Percentiles rank a stretch among this genome's conserved stretches.
These are phyloP conservation scores for Colletotrichum destructivum DNA, from an alignment of 2,329 filamentous ascomycete genomes.

Conservation along the genomic window DNA sequence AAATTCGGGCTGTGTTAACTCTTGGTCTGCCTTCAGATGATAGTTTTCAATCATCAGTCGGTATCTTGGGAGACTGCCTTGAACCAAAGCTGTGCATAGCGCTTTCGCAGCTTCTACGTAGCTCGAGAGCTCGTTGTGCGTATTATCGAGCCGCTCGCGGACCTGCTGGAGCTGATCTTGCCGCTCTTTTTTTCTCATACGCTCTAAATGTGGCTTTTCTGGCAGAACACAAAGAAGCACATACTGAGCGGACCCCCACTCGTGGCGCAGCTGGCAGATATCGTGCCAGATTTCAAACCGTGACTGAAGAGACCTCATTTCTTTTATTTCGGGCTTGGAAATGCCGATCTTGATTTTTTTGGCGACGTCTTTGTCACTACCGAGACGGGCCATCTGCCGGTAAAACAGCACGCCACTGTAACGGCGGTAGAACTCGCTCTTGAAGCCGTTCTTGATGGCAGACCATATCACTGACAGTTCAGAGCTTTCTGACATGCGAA, in stretches of 20 bases:
- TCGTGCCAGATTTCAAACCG: slow-evolving; percentile 8
- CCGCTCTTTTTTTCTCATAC: background rate
- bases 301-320: slow-evolving; percentile 13
- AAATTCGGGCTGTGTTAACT: background rate
- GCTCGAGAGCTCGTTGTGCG: background rate
- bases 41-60: slow-evolving; percentile 19
- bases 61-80: background rate
- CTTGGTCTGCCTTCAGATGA: background rate
- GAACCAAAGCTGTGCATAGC: slow-evolving; percentile 3
- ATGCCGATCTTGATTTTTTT: too few relatives aligned
- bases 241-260: slow-evolving; percentile 4
- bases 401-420: slow-evolving; percentile 22
- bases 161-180: background rate
- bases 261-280: slow-evolving; percentile 8
- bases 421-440: slow-evolving; percentile 24
- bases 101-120: slow-evolving; percentile 8
- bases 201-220: background rate
- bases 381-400: background rate
- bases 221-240: slow-evolving; percentile 14
- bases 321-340: background rate
- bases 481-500: slow-evolving; percentile 5
- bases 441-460: slow-evolving; percentile 3
- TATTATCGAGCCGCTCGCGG: background rate
- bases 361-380: background rate
- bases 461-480: slow-evolving; percentile 22